Evolutionary conservation across 345 rosid species (phyloP).

Genomic region (Citrus trifoliata): DNA sequence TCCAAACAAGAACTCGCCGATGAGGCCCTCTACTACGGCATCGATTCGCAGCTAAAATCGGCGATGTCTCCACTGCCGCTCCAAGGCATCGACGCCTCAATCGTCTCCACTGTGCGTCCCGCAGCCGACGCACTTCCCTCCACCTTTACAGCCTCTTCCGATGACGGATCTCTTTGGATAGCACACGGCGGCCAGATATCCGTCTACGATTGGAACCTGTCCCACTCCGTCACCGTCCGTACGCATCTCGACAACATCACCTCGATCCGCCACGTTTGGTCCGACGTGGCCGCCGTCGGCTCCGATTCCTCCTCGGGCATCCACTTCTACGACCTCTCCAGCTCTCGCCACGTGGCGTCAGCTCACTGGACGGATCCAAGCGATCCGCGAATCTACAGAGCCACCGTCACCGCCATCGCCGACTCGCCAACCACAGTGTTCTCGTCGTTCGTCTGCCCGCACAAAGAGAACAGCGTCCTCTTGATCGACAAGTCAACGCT

Average conservation of each 20-base stretch:
- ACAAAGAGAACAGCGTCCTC: constrained; percentile 68
- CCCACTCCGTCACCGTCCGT: constrained; percentile 59
- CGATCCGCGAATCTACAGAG: constrained; percentile 84
- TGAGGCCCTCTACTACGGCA: constrained; percentile 85
- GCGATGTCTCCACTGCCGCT: constrained; percentile 69
- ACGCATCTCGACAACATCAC: constrained; percentile 76
- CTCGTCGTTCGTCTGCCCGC: constrained; percentile 73
- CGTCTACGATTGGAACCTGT: constrained; percentile 66
- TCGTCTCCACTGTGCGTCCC: constrained; percentile 55
- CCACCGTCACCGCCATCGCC: constrained; percentile 59
- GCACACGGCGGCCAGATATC: constrained; percentile 96
- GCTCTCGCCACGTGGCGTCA: constrained; percentile 59
- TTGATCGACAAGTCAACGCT: constrained; percentile 82
- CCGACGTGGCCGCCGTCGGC: constrained; percentile 65
- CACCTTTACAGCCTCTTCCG: constrained; percentile 54
- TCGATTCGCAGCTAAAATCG: constrained; percentile 58
- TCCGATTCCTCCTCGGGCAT: constrained; percentile 66
- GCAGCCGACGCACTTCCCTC: constrained; percentile 69
- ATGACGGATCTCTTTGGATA: constrained; percentile 75
- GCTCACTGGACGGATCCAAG: constrained; percentile 71
- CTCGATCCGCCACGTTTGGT: constrained; percentile 60
- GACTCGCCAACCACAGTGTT: constrained; percentile 55
- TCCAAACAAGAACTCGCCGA: constrained; percentile 85
- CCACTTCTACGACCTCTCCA: constrained; percentile 73
- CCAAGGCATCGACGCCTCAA: constrained; percentile 70